Percentiles rank a stretch among this genome's conserved stretches.
Evolutionary conservation across 768 basidiomycete genomes (phyloP).

Genomic region (Cytidiella melzeri): DNA sequence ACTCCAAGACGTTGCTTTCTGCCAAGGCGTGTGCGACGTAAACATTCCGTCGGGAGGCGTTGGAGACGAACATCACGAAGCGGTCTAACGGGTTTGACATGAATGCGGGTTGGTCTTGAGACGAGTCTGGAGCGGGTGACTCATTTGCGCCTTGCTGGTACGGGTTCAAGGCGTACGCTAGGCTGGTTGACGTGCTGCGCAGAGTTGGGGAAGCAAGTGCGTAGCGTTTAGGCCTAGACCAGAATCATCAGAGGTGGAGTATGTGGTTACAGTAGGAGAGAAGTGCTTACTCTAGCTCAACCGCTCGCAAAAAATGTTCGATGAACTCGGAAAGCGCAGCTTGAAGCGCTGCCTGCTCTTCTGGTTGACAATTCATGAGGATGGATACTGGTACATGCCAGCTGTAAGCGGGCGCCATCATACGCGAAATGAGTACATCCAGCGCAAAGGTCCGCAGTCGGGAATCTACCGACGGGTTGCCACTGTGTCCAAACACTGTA

Average conservation of each 20-base stretch:
- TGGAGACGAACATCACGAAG: slow-evolving; percentile 8
- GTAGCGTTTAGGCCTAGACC: too few relatives aligned
- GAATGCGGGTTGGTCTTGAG: neutral
- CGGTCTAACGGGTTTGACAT: slow-evolving; percentile 6
- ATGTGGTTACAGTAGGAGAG: too few relatives aligned
- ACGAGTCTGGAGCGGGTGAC: neutral
- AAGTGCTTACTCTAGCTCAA: too few relatives aligned
- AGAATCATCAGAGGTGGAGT: too few relatives aligned
- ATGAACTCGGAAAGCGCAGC: neutral
- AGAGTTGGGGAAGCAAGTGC: too few relatives aligned
- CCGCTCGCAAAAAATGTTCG: neutral
- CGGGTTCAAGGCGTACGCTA: too few relatives aligned
- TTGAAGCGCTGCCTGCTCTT: neutral
- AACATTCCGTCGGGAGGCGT: neutral
- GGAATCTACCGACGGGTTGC: neutral
- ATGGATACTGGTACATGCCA: neutral
- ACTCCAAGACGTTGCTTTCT: neutral
- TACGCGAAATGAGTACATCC: neutral
- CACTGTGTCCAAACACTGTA: neutral
- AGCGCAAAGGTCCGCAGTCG: neutral
- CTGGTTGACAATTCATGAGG: neutral
- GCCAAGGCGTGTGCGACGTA: slow-evolving; percentile 1
- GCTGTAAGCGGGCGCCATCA: neutral
- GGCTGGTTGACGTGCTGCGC: too few relatives aligned
- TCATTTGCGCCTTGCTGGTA: neutral